Evolutionary conservation across 441 rosid genomes (phyloP).

Genomic region (Croton setiger): DNA sequence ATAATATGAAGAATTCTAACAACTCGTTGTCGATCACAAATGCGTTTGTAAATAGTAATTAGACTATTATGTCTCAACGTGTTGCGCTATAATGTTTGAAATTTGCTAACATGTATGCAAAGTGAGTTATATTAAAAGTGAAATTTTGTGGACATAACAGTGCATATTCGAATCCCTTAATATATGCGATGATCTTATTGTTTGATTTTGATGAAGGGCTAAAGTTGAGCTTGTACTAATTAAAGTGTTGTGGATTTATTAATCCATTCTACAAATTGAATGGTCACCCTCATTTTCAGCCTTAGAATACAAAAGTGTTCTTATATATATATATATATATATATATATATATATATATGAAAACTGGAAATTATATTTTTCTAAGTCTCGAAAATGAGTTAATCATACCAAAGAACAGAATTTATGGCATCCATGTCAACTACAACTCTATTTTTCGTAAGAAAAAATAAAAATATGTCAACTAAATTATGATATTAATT

Average conservation of each 20-base stretch:
- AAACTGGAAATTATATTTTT: too few relatives aligned
- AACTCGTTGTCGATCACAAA: too few relatives aligned
- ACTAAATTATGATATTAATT: not conserved
- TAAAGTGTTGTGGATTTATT: not conserved
- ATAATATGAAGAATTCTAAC: too few relatives aligned
- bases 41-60: too few relatives aligned
- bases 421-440: too few relatives aligned
- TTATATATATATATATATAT: too few relatives aligned
- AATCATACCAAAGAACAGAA: too few relatives aligned
- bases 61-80: too few relatives aligned
- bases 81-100: not conserved
- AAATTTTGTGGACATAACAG: not conserved
- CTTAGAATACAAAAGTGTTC: not conserved
- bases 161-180: not conserved
- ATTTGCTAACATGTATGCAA: too few relatives aligned
- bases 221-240: not conserved
- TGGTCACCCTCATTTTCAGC: conserved; percentile 11
- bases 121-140: not conserved
- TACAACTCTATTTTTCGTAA: too few relatives aligned
- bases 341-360: too few relatives aligned
- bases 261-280: not conserved
- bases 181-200: not conserved
- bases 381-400: too few relatives aligned
- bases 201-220: not conserved
- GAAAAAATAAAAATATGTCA: not conserved